phyloP scores from a whole-genome alignment of 805 yeast genomes.

The Nakazawaea ernobii region DNA sequence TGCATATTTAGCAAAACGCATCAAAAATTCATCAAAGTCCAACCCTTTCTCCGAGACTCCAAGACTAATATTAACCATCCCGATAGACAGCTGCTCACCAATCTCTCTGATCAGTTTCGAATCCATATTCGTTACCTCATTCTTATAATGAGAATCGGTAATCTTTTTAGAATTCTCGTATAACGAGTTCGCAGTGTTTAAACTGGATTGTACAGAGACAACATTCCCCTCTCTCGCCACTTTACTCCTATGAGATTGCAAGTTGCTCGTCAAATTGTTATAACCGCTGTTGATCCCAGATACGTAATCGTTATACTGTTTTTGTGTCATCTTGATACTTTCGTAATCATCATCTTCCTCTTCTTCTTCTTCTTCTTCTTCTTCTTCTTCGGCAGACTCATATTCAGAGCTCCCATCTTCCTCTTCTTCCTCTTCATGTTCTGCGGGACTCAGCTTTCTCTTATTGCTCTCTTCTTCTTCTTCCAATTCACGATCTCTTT shows the following conservation, averaged over 20 bases:
- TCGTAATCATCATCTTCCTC: conserved; percentile 8
- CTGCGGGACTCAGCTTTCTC: neutral
- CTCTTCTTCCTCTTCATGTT: conserved; percentile 1
- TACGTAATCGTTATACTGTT: conserved; percentile 11
- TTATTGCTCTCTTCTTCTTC: neutral
- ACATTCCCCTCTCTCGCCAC: conserved; percentile 58
- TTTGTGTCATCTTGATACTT: conserved; percentile 9
- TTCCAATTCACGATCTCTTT: neutral
- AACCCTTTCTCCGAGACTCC: conserved; percentile 51
- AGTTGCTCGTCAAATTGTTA: conserved; percentile 2
- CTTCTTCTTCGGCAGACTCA: too few relatives aligned
- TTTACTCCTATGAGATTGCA: conserved; percentile 33
- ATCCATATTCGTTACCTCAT: conserved; percentile 50
- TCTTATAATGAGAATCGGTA: conserved; percentile 23
- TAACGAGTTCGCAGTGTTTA: conserved; percentile 40
- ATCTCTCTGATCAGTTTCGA: conserved; percentile 57
- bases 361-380: conserved; percentile 2
- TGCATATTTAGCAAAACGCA: conserved; percentile 31
- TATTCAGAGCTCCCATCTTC: conserved; percentile 1
- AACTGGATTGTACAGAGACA: conserved; percentile 35
- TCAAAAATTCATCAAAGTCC: conserved; percentile 40
- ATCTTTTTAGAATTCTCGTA: conserved; percentile 36
- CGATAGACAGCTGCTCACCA: conserved; percentile 57
- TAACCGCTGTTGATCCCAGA: conserved; percentile 6
- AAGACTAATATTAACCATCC: conserved; percentile 54